Percentiles rank a stretch among this genome's conserved stretches.
phyloP scores from a whole-genome alignment of 352 stramenopile genomes.

The Phytophthora uliginosa region DNA sequence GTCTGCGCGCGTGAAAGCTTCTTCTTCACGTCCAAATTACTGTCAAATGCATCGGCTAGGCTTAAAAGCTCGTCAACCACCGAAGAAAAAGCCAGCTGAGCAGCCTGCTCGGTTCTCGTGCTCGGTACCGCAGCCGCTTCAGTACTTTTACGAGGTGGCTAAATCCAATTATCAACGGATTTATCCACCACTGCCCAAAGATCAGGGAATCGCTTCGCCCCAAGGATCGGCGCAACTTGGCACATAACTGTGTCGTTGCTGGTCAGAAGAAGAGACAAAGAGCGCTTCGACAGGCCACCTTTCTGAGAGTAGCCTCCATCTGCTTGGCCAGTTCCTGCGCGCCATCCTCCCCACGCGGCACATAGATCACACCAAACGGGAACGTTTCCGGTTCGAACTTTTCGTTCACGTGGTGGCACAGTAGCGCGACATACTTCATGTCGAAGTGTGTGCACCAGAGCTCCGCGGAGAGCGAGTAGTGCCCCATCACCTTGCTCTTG shows the following conservation, averaged over 20 bases:
- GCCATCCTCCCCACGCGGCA: background rate
- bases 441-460: slow-evolving; percentile 13
- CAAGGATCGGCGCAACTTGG: slow-evolving; percentile 7
- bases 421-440: slow-evolving; percentile 8
- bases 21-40: slow-evolving; percentile 14
- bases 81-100: slow-evolving; percentile 4
- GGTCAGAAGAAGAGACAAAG: slow-evolving; percentile 19
- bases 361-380: background rate
- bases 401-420: slow-evolving; percentile 19
- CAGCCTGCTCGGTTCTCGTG: background rate
- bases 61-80: slow-evolving; percentile 4
- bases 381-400: slow-evolving; percentile 19
- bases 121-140: background rate
- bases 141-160: background rate
- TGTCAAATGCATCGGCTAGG: slow-evolving; percentile 10
- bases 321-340: slow-evolving; percentile 2
- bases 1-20: slow-evolving; percentile 13
- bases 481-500: background rate
- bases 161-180: slow-evolving; percentile 4
- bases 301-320: background rate
- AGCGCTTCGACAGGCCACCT: slow-evolving; percentile 2
- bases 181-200: slow-evolving; percentile 10
- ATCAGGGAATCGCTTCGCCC: slow-evolving; percentile 15
- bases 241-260: slow-evolving; percentile 12
- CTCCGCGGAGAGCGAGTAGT: slow-evolving; percentile 19